Evolutionary conservation across 2,329 filamentous ascomycete genomes (phyloP), one percentile per base, ranked within the genome.

Genomic region (Bipolaris zeicola): DNA sequence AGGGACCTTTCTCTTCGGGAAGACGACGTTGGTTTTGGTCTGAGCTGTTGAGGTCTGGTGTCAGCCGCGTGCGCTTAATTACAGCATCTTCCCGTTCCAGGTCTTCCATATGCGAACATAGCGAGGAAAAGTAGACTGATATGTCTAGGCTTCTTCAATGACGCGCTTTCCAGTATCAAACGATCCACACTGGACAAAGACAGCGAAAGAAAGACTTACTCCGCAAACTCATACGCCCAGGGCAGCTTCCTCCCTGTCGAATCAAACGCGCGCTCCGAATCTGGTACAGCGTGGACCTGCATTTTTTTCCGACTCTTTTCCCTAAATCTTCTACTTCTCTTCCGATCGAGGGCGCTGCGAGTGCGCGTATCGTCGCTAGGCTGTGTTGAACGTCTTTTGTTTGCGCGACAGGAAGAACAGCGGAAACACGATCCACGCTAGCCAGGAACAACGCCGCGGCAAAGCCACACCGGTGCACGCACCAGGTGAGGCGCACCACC

Each of bases 231-330:
- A 71, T 85, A 85, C 14, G 79, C 85, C 85, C 85, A 88, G n/a
- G 86, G 86, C 47, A 89, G 70, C 51, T 80, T 77, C 64, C 84
- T 82, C 47, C 86, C 85, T 46, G 82, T 81, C 50, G 82, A 80
- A 67, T 87, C 85, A 66, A 80, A 79, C 31, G 84, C 85, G 67
- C 85, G 83, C 73, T 88, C 86, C 64, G 84, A 81, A 51, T 84
- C 83, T 33, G 86, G 85, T 10, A 89, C 86, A 31, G 84, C 84
- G 73, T 89, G 86, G 49, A 88, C 85, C 74, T 89, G 86, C 83
- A 88, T 88, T 53, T 77, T 77, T 77, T 24, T 16, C 14, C 13
- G 37, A n/a, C 7, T 49, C 10, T 24, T 48, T 13, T n/a, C 26
- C 14, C 36, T 20, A 22, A 16, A 11, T 24, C n/a, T 36, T 20